Conservation (phyloP, 2,329 filamentous ascomycete species). For the Gnomoniopsis smithogilvyi region DNA sequence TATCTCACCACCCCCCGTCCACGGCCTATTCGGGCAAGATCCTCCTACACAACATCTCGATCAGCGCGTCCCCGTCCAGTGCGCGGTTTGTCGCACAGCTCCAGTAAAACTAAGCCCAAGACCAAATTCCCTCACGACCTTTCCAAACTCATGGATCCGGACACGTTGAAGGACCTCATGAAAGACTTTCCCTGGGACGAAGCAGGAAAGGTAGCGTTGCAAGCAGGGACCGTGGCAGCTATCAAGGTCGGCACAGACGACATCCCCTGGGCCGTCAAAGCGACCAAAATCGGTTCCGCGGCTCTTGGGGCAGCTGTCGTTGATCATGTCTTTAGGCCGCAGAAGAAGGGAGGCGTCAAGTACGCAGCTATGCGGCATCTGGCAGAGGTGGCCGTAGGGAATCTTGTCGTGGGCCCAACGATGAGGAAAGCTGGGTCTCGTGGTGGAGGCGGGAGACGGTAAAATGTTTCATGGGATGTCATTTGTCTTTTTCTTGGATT, state of each 20-base stretch:
- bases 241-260: slow-evolving; percentile 20
- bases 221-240: slow-evolving; percentile 24
- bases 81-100: slow-evolving; percentile 6
- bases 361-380: slow-evolving; percentile 25
- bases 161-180: not conserved
- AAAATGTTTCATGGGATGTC: not conserved
- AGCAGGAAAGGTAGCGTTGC: slow-evolving; percentile 22
- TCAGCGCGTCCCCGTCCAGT: not conserved
- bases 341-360: slow-evolving; percentile 22
- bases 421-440: not conserved
- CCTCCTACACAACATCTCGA: slow-evolving; percentile 7
- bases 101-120: slow-evolving; percentile 10
- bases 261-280: slow-evolving; percentile 24
- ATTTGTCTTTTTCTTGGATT: not conserved
- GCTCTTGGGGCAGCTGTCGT: slow-evolving; percentile 26
- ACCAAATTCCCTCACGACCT: not conserved
- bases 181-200: slow-evolving; percentile 18
- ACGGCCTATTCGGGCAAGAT: slow-evolving; percentile 10
- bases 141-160: not conserved
- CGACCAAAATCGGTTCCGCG: slow-evolving; percentile 24
- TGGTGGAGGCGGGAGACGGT: slow-evolving; percentile 2
- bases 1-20: slow-evolving; percentile 8
- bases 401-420: slow-evolving; percentile 21
- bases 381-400: slow-evolving; percentile 23
- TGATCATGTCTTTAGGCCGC: slow-evolving; percentile 24